Conservation (phyloP, 2,329 filamentous ascomycete genomes). For the Pestalotiopsis sp. region DNA sequence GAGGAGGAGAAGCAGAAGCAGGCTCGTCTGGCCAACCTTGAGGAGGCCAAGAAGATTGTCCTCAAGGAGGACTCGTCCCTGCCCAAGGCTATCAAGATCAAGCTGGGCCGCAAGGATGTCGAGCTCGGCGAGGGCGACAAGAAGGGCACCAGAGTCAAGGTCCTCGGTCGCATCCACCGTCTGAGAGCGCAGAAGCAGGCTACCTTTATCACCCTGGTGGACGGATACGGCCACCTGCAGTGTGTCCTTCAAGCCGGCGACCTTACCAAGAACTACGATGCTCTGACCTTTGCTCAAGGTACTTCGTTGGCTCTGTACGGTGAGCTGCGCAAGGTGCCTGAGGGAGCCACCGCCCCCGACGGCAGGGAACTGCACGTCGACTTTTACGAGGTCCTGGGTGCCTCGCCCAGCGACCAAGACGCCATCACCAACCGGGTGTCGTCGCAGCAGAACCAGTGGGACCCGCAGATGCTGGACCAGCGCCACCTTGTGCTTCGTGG, state of each 20-base stretch:
- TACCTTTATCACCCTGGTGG: slow-evolving; percentile 82
- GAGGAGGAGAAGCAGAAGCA: slow-evolving; percentile 73
- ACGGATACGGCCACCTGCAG: slow-evolving; percentile 85
- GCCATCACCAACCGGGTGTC: slow-evolving; percentile 81
- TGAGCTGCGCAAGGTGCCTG: slow-evolving; percentile 80
- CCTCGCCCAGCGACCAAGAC: slow-evolving; percentile 83
- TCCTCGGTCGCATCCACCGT: slow-evolving; percentile 82
- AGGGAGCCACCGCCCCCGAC: slow-evolving; percentile 76
- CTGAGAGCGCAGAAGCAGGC: slow-evolving; percentile 81
- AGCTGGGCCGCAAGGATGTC: slow-evolving; percentile 70
- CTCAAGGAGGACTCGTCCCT: slow-evolving; percentile 73
- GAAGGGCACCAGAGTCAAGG: slow-evolving; percentile 74
- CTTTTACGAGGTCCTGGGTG: slow-evolving; percentile 79
- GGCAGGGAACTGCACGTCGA: slow-evolving; percentile 89
- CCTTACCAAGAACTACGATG: slow-evolving; percentile 89
- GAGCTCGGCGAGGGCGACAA: slow-evolving; percentile 57
- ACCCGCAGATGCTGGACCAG: slow-evolving; percentile 73
- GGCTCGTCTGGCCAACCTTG: slow-evolving; percentile 68
- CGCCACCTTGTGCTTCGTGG: slow-evolving; percentile 84
- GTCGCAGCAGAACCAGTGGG: slow-evolving; percentile 48
- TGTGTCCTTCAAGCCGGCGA: slow-evolving; percentile 76
- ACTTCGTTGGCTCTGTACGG: slow-evolving; percentile 85
- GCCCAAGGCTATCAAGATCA: slow-evolving; percentile 74
- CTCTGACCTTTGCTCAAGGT: slow-evolving; percentile 80
- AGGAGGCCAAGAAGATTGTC: slow-evolving; percentile 80